These are phyloP conservation scores for Udeniomyces megalosporus DNA, from an alignment of 768 basidiomycete genomes.

Conservation along the genomic window DNA sequence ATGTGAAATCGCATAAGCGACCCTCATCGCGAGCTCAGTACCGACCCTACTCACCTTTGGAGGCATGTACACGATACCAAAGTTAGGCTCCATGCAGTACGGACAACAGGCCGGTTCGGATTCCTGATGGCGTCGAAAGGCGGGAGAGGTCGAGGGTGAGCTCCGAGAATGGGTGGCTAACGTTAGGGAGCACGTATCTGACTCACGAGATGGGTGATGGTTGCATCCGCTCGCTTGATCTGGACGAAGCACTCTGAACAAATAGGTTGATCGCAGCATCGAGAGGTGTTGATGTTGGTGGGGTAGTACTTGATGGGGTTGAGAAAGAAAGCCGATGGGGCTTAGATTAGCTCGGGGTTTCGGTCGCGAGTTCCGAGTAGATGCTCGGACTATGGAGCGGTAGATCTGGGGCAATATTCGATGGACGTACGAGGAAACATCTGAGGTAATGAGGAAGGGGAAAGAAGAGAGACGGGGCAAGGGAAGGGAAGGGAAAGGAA, in stretches of 20 bases:
- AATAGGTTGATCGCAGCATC: constrained; percentile 96
- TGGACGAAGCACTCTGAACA: constrained; percentile 99
- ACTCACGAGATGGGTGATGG: constrained; percentile 69
- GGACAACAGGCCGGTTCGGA: constrained; percentile 96
- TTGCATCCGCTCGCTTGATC: constrained; percentile 92
- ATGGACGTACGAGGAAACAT: not conserved
- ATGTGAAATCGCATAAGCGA: too few relatives aligned
- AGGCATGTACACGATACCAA: constrained; percentile 78
- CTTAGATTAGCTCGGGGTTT: too few relatives aligned
- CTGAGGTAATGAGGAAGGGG: constrained; percentile 15
- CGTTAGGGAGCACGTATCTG: too few relatives aligned
- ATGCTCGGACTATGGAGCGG: too few relatives aligned
- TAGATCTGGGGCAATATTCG: too few relatives aligned
- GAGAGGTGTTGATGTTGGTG: constrained; percentile 85
- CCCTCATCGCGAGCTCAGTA: too few relatives aligned
- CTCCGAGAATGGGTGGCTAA: too few relatives aligned
- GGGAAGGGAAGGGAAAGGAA: not conserved
- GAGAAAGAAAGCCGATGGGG: too few relatives aligned
- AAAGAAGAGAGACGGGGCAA: constrained; percentile 5
- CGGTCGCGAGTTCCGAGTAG: too few relatives aligned
- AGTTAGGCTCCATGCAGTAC: constrained; percentile 93
- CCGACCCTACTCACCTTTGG: constrained; percentile 43
- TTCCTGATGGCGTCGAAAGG: not conserved
- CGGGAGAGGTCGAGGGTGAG: not conserved
- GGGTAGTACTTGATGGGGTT: constrained; percentile 65